phyloP scores from a whole-genome alignment of 2,329 filamentous ascomycete species.

The Cordyceps fumosorosea region DNA sequence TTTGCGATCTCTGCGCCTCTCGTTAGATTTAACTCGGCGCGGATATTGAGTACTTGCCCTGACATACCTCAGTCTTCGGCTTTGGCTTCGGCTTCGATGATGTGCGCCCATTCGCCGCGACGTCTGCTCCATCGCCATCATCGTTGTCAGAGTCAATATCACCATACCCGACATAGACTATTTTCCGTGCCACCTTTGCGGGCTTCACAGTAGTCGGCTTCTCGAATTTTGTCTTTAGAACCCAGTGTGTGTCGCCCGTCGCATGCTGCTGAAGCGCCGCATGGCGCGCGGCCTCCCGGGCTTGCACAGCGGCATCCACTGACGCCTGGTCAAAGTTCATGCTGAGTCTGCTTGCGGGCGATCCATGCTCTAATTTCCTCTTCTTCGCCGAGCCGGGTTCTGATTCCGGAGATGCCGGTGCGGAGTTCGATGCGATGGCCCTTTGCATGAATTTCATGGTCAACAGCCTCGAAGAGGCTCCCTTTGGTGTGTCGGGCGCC shows the following conservation, averaged over 20 bases:
- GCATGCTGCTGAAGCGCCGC: conserved; percentile 56
- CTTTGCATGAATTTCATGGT: conserved; percentile 99
- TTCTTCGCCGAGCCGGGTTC: conserved; percentile 56
- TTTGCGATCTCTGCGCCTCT: conserved; percentile 17
- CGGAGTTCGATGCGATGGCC: conserved; percentile 56
- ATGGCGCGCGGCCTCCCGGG: conserved; percentile 60
- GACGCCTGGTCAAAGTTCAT: conserved; percentile 48
- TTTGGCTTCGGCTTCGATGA: conserved; percentile 29
- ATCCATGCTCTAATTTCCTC: conserved; percentile 41
- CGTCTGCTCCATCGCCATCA: conserved; percentile 29
- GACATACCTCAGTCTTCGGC: conserved; percentile 24
- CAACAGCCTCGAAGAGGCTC: conserved; percentile 79
- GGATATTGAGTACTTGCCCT: not conserved
- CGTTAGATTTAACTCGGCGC: not conserved
- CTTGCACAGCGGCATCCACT: conserved; percentile 56
- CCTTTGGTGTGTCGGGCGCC: conserved; percentile 50
- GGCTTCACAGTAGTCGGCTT: conserved; percentile 21
- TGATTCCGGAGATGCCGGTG: conserved; percentile 36
- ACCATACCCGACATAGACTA: conserved; percentile 54
- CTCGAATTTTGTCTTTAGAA: conserved; percentile 46
- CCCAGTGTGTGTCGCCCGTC: conserved; percentile 69
- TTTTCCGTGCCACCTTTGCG: conserved; percentile 38
- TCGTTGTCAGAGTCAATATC: conserved; percentile 40
- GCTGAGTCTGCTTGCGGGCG: conserved; percentile 31
- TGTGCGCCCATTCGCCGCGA: conserved; percentile 28